Percentiles rank a stretch among this genome's conserved stretches.
Conservation (phyloP, 345 rosid genomes). For the Crucihimalaya himalaica region DNA sequence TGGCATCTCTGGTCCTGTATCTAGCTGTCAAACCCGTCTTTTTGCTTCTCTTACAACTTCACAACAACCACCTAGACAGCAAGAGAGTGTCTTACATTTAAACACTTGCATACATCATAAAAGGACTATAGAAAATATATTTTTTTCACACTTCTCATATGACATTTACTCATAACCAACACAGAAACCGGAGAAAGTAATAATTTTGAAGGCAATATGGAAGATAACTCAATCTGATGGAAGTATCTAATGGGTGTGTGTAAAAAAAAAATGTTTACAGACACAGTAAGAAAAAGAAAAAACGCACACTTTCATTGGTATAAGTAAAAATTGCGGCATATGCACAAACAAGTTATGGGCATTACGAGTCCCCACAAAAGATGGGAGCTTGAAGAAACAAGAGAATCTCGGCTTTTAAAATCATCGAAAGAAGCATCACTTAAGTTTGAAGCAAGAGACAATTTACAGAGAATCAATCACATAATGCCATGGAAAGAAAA, state of each 20-base stretch:
- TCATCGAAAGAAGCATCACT: slow-evolving; percentile 62
- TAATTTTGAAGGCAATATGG: not conserved
- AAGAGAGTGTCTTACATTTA: slow-evolving; percentile 19
- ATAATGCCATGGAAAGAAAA: slow-evolving; percentile 1
- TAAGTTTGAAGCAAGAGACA: slow-evolving; percentile 66
- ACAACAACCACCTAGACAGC: slow-evolving; percentile 25
- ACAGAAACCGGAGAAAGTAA: not conserved
- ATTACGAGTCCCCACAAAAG: slow-evolving; percentile 32
- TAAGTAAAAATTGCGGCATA: slow-evolving; percentile 12
- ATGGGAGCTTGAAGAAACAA: slow-evolving; percentile 19
- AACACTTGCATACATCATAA: slow-evolving; percentile 23
- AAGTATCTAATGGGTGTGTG: not conserved
- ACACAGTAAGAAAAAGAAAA: not conserved
- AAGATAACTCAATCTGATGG: not conserved
- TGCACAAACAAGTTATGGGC: slow-evolving; percentile 40
- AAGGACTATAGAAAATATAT: slow-evolving; percentile 13
- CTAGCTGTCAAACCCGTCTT: slow-evolving; percentile 8
- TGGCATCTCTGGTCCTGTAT: slow-evolving; percentile 52
- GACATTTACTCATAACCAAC: slow-evolving; percentile 9
- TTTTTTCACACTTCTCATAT: not conserved
- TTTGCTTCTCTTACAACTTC: slow-evolving; percentile 23
- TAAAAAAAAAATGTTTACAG: not conserved
- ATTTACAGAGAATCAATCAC: slow-evolving; percentile 45
- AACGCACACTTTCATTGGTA: slow-evolving; percentile 10
- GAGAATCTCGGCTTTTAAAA: slow-evolving; percentile 27